Base-by-base conservation (phyloP, 2,329 filamentous ascomycete species). In the Ophiostoma perfectum region DNA sequence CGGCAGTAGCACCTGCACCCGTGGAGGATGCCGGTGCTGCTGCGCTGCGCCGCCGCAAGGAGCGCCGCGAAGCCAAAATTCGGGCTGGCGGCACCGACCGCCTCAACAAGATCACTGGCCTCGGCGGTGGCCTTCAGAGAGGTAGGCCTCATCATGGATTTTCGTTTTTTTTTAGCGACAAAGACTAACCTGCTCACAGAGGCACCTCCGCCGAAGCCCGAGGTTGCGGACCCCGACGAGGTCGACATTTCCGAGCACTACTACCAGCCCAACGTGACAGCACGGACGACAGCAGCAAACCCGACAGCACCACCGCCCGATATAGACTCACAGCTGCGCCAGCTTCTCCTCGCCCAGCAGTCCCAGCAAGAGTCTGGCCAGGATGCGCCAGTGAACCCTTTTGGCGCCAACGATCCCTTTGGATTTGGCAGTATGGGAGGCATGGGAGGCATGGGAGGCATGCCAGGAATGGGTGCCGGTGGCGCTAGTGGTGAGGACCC, bases 11-110 rank as follows among this genome's bases (percentile, higher is more conserved):
- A 9, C 12, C 63, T 18, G 42, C 63, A n/a, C 41, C 76, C n/a
- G 80, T 18, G 7, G 67, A 81, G 64, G 82, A 84, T 70, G 81
- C 81, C 1, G 82, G 81, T 2, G 80, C 83, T 14, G 79, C 81
- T 70, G 88, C 92, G 78, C 88, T 89, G 49, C 87, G 90, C 64
- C 82, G 92, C 69, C 89, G 91, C 73, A 91, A 92, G 77, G 90
- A 93, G 77, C 87, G 90, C 52, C 85, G 91, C 65, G 89, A 92
- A 77, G 90, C 90, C 69, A 94, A 93, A 81, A 88, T 93, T 78
- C 86, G 84, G 74, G 86, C 88, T 65, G 88, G 89, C 70, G 91
- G 89, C 69, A 85, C 87, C 18, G 84, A 87, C 52, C 81, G 91
- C 70, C 79, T 95, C 71, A 88, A 90, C 74, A 90, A 85, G 77